phyloP scores from a whole-genome alignment of 306 rosid species.

The Trichosanthes cucumerina region DNA sequence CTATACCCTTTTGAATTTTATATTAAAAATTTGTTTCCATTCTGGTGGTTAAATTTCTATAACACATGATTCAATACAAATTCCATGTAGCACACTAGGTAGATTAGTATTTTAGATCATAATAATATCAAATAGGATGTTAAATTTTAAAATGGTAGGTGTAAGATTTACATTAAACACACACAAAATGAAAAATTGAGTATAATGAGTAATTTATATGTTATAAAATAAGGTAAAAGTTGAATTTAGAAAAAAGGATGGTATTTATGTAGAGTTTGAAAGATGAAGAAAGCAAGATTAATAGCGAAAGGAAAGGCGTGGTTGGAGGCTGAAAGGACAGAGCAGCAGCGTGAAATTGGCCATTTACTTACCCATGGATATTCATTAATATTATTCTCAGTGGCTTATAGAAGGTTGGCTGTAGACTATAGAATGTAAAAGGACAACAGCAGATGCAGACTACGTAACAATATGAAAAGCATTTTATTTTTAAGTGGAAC shows the following conservation, averaged over 20 bases:
- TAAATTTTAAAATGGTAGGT: neutral
- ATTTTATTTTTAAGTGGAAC: too few species aligned
- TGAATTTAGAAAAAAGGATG: neutral
- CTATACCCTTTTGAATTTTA: neutral
- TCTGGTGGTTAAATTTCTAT: neutral
- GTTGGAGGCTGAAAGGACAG: conserved; percentile 5
- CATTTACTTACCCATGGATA: neutral
- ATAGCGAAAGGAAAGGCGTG: neutral
- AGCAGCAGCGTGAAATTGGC: conserved; percentile 8
- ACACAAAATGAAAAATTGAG: neutral
- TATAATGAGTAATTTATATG: neutral
- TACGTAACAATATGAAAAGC: neutral
- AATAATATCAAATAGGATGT: neutral
- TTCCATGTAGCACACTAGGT: neutral
- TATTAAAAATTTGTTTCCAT: neutral
- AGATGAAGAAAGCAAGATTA: neutral
- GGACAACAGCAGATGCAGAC: neutral
- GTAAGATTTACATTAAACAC: neutral
- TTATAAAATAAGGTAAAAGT: neutral
- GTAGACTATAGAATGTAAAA: neutral
- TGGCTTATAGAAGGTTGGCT: neutral
- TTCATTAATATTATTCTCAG: neutral
- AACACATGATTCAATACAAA: neutral
- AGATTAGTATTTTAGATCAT: neutral
- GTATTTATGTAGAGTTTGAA: neutral